phyloP scores from a whole-genome alignment of 805 yeast genomes.

The Saccharomyces paradoxus region DNA sequence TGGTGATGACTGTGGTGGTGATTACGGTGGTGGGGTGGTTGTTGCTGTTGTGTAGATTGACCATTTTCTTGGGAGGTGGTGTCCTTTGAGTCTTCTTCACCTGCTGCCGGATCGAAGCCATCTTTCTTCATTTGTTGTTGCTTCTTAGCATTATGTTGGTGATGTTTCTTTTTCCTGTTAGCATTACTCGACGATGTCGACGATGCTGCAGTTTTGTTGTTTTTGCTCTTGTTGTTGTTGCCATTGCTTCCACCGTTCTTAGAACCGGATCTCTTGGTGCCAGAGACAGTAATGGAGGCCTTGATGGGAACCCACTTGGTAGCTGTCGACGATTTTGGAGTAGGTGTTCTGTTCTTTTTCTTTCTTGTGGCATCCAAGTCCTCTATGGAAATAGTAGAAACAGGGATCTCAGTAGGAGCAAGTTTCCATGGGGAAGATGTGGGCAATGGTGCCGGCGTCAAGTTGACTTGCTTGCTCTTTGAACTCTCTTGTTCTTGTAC shows the following conservation, averaged over 20 bases:
- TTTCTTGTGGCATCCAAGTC: constrained; percentile 13
- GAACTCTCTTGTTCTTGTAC: constrained; percentile 9
- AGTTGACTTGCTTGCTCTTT: constrained; percentile 9
- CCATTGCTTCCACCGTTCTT: constrained; percentile 11
- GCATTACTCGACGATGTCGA: constrained; percentile 1
- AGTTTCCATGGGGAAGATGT: constrained; percentile 30
- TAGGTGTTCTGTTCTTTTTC: constrained; percentile 12
- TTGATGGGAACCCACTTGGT: constrained; percentile 65
- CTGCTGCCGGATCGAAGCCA: constrained; percentile 1
- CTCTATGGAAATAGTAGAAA: constrained; percentile 17
- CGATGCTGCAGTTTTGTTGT: constrained; percentile 4
- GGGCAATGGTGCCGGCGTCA: constrained; percentile 31
- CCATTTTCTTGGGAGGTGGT: constrained; percentile 2
- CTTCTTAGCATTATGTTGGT: constrained; percentile 2
- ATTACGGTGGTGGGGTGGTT: constrained; percentile 4
- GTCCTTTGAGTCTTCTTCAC: constrained; percentile 4
- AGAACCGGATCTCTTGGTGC: constrained; percentile 11
- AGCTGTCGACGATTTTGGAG: constrained; percentile 14
- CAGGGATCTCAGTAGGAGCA: constrained; percentile 19
- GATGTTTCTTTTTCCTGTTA: constrained; percentile 12
- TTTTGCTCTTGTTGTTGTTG: constrained; percentile 6
- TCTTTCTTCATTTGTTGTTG: constrained; percentile 6
- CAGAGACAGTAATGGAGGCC: constrained; percentile 42
- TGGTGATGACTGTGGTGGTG: constrained; percentile 1
- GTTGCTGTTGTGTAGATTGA: constrained; percentile 1